Conservation (phyloP, 2,329 filamentous ascomycete genomes). For the Aspergillus fumigatus region DNA sequence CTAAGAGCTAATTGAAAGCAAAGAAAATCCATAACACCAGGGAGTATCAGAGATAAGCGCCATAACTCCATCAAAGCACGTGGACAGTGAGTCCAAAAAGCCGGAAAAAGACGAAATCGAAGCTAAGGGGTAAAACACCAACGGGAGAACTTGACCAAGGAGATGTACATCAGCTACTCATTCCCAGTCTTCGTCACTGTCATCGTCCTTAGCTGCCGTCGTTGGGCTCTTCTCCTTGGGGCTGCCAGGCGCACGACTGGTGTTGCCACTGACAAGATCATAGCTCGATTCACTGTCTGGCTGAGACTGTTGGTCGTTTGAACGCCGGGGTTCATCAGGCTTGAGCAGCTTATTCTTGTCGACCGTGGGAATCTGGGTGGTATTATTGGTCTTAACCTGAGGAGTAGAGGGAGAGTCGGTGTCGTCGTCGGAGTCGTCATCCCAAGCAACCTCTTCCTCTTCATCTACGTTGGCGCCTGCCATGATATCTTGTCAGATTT, state of each 20-base stretch:
- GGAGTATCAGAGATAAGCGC: background rate
- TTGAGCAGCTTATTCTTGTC: conserved; percentile 50
- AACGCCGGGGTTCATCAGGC: conserved; percentile 61
- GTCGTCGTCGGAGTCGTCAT: conserved; percentile 66
- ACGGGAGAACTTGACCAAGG: background rate
- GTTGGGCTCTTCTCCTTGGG: conserved; percentile 49
- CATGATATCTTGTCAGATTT: conserved; percentile 4
- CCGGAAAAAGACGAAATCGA: background rate
- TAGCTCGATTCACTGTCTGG: conserved; percentile 95
- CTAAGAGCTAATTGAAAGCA: background rate
- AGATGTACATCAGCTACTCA: conserved; percentile 33
- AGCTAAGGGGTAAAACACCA: background rate
- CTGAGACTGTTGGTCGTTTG: conserved; percentile 84
- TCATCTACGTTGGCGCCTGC: conserved; percentile 53
- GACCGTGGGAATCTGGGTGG: conserved; percentile 28
- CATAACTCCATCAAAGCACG: background rate
- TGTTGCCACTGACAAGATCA: conserved; percentile 79
- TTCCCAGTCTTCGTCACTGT: conserved; percentile 76
- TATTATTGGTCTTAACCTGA: conserved; percentile 38
- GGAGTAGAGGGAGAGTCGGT: conserved; percentile 40
- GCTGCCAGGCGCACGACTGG: conserved; percentile 70
- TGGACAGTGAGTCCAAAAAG: background rate
- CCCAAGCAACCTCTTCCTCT: conserved; percentile 65
- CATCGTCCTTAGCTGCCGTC: conserved; percentile 40
- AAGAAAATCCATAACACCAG: background rate